phyloP scores from a whole-genome alignment of 2,329 filamentous ascomycete genomes.

The Botrytis fragariae region DNA sequence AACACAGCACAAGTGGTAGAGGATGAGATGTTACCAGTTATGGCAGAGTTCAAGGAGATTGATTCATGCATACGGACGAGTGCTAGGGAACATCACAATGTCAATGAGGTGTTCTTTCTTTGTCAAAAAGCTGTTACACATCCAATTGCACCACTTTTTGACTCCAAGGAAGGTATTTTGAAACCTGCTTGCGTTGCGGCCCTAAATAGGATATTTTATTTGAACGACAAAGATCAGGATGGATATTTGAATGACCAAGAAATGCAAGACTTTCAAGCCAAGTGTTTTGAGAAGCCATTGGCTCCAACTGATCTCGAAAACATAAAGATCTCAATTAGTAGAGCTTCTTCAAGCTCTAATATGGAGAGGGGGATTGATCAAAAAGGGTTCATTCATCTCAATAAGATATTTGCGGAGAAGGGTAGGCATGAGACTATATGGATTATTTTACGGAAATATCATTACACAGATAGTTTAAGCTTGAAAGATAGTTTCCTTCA shows the following conservation, averaged over 20 bases:
- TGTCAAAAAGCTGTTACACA: conserved; percentile 98
- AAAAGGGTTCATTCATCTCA: conserved; percentile 81
- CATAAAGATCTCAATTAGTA: conserved; percentile 84
- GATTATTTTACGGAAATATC: conserved; percentile 92
- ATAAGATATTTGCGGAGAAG: conserved; percentile 96
- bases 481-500: conserved; percentile 88
- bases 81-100: conserved; percentile 86
- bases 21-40: conserved; percentile 96
- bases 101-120: conserved; percentile 95
- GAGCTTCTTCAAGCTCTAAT: conserved; percentile 60
- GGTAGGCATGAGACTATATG: conserved; percentile 97
- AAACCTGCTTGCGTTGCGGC: conserved; percentile 89
- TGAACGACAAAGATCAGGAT: conserved; percentile 95
- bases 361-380: conserved; percentile 73
- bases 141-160: conserved; percentile 92
- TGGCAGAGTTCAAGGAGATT: conserved; percentile 98
- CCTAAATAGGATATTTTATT: conserved; percentile 85
- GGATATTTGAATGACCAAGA: conserved; percentile 87
- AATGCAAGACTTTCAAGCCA: conserved; percentile 84
- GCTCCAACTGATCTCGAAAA: conserved; percentile 79
- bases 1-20: conserved; percentile 83
- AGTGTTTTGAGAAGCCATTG: conserved; percentile 87
- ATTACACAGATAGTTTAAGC: conserved; percentile 93
- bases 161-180: conserved; percentile 85
- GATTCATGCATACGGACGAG: conserved; percentile 96